Evolutionary conservation across 2,329 filamentous ascomycete genomes (phyloP).

Genomic region (Sporothrix brasiliensis): DNA sequence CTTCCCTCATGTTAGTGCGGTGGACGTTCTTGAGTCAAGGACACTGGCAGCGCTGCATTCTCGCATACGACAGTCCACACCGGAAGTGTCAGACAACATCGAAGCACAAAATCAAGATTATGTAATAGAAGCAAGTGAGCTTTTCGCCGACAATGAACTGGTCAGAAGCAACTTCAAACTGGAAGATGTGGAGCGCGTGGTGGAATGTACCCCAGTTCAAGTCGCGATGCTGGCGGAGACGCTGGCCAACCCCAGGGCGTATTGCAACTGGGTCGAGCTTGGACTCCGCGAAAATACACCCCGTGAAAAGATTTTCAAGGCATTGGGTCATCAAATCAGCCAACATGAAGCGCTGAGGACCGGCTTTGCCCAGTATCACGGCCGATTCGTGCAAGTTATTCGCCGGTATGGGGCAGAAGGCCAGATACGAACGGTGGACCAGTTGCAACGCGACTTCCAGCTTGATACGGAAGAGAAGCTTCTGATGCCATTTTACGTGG

Average conservation of each 20-base stretch:
- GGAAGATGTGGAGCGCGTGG: conserved; percentile 26
- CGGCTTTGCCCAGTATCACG: conserved; percentile 65
- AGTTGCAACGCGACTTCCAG: conserved; percentile 46
- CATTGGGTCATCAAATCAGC: conserved; percentile 54
- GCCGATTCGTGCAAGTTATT: conserved; percentile 63
- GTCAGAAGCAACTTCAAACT: not conserved
- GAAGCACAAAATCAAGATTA: not conserved
- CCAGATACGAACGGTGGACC: conserved; percentile 49
- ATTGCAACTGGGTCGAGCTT: conserved; percentile 78
- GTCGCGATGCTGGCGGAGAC: conserved; percentile 81
- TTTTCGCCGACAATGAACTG: conserved; percentile 32
- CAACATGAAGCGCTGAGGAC: conserved; percentile 71
- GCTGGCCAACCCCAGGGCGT: conserved; percentile 58
- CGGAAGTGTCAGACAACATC: not conserved
- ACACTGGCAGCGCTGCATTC: conserved; percentile 43
- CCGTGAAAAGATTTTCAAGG: conserved; percentile 48
- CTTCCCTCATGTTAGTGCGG: conserved; percentile 55
- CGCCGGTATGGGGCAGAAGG: conserved; percentile 56
- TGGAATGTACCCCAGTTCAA: conserved; percentile 72
- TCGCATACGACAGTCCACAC: conserved; percentile 29
- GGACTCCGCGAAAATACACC: conserved; percentile 50
- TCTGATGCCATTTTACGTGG: conserved; percentile 64
- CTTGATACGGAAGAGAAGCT: conserved; percentile 46
- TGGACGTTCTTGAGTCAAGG: conserved; percentile 63
- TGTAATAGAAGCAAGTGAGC: conserved; percentile 1